Conservation (phyloP, 306 rosid genomes). For the Quercus dentata region DNA sequence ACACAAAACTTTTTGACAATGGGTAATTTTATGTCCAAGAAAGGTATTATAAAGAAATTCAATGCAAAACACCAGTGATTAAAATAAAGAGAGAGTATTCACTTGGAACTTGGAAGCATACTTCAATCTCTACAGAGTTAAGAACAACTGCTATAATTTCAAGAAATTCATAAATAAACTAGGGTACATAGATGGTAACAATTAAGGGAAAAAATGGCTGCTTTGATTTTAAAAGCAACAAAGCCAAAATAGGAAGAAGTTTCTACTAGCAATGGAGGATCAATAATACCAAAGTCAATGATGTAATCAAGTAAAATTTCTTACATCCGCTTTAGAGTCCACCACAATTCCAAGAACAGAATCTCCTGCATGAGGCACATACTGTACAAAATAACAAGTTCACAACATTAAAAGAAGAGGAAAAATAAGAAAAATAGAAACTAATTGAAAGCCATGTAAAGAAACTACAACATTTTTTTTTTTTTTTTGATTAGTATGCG, state of each 20-base stretch:
- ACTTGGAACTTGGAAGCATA: not conserved
- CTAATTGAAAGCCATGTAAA: not conserved
- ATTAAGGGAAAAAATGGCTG: not conserved
- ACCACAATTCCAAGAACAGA: constrained; percentile 84
- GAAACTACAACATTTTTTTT: not conserved
- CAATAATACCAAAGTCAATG: not conserved
- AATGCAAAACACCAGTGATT: not conserved
- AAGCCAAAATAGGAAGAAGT: not conserved
- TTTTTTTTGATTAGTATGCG: not conserved
- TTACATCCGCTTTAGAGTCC: constrained; percentile 84
- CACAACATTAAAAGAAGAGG: not conserved
- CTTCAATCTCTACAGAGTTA: not conserved
- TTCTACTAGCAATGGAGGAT: not conserved
- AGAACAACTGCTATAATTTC: not conserved
- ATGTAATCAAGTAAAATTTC: constrained; percentile 20
- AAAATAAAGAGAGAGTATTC: not conserved
- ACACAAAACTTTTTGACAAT: not conserved
- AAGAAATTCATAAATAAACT: not conserved
- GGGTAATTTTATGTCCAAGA: not conserved
- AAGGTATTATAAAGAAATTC: not conserved
- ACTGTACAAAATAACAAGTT: constrained; percentile 42
- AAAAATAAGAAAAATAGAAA: not conserved
- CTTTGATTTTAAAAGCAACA: not conserved
- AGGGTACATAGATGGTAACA: not conserved
- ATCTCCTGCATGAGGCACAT: constrained; percentile 83